Evolutionary conservation across 2,329 filamentous ascomycete species (phyloP).

Genomic region (Annulohypoxylon truncatum): DNA sequence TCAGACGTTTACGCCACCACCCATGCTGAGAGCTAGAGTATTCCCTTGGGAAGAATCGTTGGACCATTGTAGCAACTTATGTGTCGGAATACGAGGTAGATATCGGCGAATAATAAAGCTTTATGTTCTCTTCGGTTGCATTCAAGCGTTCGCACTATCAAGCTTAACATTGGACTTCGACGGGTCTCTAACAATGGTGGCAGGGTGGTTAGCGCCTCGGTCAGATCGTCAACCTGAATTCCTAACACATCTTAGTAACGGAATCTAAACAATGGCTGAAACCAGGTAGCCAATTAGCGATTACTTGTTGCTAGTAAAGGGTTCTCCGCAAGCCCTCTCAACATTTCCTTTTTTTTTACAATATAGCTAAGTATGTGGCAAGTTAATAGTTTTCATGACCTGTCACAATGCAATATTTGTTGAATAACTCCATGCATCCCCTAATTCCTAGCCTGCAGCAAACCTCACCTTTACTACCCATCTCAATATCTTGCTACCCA

Average conservation of each 20-base stretch:
- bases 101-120: conserved; percentile 2
- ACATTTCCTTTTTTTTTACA: conserved; percentile 5
- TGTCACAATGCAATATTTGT: conserved; percentile 3
- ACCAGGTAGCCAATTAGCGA: conserved; percentile 28
- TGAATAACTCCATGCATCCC: background rate
- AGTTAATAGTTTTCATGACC: conserved; percentile 8
- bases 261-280: conserved; percentile 24
- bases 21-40: background rate
- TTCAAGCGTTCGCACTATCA: background rate
- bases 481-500: background rate
- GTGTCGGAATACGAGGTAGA: conserved; percentile 9
- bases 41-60: background rate
- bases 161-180: background rate
- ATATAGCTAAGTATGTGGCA: too few species aligned
- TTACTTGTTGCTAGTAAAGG: conserved; percentile 3
- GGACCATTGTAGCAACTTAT: background rate
- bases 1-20: conserved; percentile 12
- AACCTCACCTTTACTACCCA: background rate
- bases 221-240: conserved; percentile 4
- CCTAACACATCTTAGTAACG: conserved; percentile 3
- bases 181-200: conserved; percentile 3
- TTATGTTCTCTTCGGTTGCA: conserved; percentile 1
- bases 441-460: background rate
- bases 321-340: background rate
- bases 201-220: conserved; percentile 5